Evolutionary conservation across 1,139 yeast species (phyloP).

Genomic region (Suhomyces wounanorum): DNA sequence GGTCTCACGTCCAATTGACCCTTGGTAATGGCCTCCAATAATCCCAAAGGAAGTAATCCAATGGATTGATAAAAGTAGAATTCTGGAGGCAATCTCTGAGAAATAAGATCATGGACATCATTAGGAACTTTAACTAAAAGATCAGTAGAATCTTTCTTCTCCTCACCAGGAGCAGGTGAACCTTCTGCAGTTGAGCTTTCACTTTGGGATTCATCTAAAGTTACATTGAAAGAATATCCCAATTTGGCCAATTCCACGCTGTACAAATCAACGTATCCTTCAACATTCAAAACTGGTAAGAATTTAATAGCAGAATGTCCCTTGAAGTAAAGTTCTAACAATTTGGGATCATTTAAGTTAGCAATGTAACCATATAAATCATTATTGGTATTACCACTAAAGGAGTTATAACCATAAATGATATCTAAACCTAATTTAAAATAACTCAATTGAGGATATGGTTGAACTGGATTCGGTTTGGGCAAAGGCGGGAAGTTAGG

Average conservation of each 20-base stretch:
- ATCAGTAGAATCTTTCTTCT: conserved; percentile 5
- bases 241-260: conserved; percentile 42
- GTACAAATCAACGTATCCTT: conserved; percentile 69
- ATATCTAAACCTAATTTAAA: conserved; percentile 48
- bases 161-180: conserved; percentile 2
- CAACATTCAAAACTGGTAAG: conserved; percentile 68
- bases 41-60: conserved; percentile 69
- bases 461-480: conserved; percentile 46
- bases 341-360: conserved; percentile 39
- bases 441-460: conserved; percentile 46
- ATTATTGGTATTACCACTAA: conserved; percentile 27
- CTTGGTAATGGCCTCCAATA: conserved; percentile 67
- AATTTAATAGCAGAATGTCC: conserved; percentile 45
- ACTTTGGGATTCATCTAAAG: neutral
- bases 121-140: conserved; percentile 55
- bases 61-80: conserved; percentile 76
- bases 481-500: conserved; percentile 57
- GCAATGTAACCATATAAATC: conserved; percentile 42
- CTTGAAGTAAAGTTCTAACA: conserved; percentile 39
- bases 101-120: conserved; percentile 80
- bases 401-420: conserved; percentile 39
- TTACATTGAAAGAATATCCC: conserved; percentile 25
- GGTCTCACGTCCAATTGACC: conserved; percentile 67
- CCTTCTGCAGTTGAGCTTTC: conserved; percentile 7
- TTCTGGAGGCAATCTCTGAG: conserved; percentile 87